Evolutionary conservation across 2,329 filamentous ascomycete species (phyloP).

Genomic region (Apiospora marii): DNA sequence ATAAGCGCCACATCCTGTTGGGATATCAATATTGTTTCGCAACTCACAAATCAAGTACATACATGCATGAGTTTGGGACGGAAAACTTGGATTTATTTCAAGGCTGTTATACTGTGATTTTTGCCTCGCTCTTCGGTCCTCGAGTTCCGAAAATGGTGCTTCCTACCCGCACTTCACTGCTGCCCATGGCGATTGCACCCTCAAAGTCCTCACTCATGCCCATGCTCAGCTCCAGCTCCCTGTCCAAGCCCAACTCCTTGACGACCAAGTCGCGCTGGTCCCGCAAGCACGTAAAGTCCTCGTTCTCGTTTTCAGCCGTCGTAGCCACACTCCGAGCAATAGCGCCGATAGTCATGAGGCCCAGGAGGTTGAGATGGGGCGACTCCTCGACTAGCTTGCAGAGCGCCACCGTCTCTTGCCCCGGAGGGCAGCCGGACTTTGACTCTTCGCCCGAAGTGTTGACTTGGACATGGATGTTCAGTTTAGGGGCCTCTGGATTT

Average conservation of each 20-base stretch:
- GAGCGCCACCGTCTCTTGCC: slow-evolving; percentile 65
- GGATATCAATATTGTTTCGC: not conserved
- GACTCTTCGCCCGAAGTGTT: slow-evolving; percentile 90
- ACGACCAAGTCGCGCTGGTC: slow-evolving; percentile 76
- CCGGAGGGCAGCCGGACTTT: slow-evolving; percentile 84
- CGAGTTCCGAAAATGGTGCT: slow-evolving; percentile 93
- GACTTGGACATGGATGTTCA: slow-evolving; percentile 88
- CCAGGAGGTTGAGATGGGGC: slow-evolving; percentile 75
- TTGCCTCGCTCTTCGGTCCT: slow-evolving; percentile 80
- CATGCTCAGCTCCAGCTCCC: slow-evolving; percentile 87
- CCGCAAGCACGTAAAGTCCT: slow-evolving; percentile 79
- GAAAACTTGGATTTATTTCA: not conserved
- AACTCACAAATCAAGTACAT: not conserved
- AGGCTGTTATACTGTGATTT: slow-evolving; percentile 59
- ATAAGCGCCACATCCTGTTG: not conserved
- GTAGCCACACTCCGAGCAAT: slow-evolving; percentile 83
- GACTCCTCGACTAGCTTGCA: slow-evolving; percentile 74
- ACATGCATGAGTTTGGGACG: not conserved
- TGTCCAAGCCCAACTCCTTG: slow-evolving; percentile 61
- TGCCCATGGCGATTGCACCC: slow-evolving; percentile 83
- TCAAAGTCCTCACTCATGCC: slow-evolving; percentile 98
- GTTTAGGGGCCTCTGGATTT: slow-evolving; percentile 46
- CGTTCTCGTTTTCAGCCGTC: slow-evolving; percentile 82
- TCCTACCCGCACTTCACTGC: slow-evolving; percentile 88
- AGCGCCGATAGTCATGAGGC: slow-evolving; percentile 96